Conservation (phyloP, 345 rosid genomes). For the Arabis alpina region DNA sequence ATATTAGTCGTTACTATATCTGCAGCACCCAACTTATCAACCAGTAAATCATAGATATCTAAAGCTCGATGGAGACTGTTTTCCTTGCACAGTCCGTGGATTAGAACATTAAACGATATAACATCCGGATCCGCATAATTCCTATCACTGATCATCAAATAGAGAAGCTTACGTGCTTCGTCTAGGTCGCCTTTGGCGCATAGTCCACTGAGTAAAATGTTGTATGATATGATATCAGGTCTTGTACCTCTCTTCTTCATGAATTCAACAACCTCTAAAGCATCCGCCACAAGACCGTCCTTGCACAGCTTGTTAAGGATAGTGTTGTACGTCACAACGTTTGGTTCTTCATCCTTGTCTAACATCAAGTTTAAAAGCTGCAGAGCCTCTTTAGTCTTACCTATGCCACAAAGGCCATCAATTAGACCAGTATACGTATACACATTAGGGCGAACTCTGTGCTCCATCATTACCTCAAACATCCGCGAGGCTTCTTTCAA, state of each 20-base stretch:
- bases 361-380: constrained; percentile 58
- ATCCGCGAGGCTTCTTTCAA: constrained; percentile 53
- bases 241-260: constrained; percentile 61
- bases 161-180: constrained; percentile 60
- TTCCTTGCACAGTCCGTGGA: constrained; percentile 64
- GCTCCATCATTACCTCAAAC: constrained; percentile 51
- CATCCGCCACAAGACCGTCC: constrained; percentile 55
- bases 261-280: constrained; percentile 53
- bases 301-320: constrained; percentile 64
- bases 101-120: constrained; percentile 53
- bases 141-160: constrained; percentile 45
- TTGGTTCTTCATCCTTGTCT: constrained; percentile 54
- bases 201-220: constrained; percentile 58
- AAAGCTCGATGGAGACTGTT: constrained; percentile 53
- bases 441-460: constrained; percentile 58
- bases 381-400: constrained; percentile 55
- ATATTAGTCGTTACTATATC: constrained; percentile 53
- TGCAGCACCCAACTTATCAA: constrained; percentile 50
- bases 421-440: constrained; percentile 54
- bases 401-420: constrained; percentile 60
- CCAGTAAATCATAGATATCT: constrained; percentile 52
- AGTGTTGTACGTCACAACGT: constrained; percentile 58
- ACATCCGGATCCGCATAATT: constrained; percentile 52
- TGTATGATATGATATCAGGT: constrained; percentile 61
- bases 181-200: constrained; percentile 55